Evolutionary conservation across 768 basidiomycete species (phyloP).

Genomic region (Tulasnella sp.): DNA sequence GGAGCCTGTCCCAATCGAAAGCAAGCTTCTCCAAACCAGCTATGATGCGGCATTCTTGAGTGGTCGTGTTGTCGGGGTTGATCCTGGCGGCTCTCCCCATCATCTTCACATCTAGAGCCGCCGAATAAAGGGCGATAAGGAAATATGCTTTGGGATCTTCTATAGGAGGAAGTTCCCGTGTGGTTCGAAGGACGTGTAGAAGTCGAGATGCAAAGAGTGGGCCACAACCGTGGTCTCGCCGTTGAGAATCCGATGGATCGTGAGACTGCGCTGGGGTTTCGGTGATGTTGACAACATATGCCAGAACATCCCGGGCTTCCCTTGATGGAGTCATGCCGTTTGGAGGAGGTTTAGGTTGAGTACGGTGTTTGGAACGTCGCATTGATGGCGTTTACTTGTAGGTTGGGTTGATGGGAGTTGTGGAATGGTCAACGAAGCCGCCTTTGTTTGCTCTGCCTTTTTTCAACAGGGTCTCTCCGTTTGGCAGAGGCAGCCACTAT

Average conservation of each 20-base stretch:
- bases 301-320: not conserved
- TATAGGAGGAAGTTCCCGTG: not conserved
- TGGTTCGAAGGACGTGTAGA: not conserved
- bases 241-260: not conserved
- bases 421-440: not conserved
- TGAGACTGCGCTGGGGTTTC: not conserved
- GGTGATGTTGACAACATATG: not conserved
- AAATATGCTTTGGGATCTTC: no score
- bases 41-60: no score
- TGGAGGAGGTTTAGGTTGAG: not conserved
- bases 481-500: no score
- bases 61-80: no score
- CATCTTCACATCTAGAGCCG: no score
- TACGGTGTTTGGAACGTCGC: not conserved
- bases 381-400: not conserved
- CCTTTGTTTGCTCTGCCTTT: not conserved
- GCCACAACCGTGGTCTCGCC: not conserved
- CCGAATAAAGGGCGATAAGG: no score
- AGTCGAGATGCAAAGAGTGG: not conserved
- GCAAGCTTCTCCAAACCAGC: no score
- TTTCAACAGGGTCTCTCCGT: no score
- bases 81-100: no score
- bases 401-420: not conserved
- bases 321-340: not conserved
- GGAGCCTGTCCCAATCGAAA: no score